Percentiles rank a stretch among this genome's conserved stretches.
phyloP scores from a whole-genome alignment of 768 basidiomycete species.

The Boletus tomentosulus region DNA sequence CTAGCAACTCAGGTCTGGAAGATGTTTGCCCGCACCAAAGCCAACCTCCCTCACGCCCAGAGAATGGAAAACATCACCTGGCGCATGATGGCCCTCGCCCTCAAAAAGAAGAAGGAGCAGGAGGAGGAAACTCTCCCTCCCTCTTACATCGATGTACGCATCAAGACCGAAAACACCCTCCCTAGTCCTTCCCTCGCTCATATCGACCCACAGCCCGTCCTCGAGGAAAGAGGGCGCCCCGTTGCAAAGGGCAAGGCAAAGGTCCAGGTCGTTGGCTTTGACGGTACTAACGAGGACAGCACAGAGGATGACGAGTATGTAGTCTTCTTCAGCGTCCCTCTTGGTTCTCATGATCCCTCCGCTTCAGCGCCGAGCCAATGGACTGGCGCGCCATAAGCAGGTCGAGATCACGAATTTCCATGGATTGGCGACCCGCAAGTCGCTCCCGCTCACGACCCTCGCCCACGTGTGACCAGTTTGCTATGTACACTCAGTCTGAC shows the following conservation, averaged over 20 bases:
- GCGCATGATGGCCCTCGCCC: constrained; percentile 96
- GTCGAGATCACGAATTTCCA: constrained; percentile 83
- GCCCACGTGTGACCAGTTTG: constrained; percentile 49
- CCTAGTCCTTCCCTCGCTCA: constrained; percentile 4
- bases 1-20: constrained; percentile 96
- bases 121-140: constrained; percentile 42
- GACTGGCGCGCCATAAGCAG: constrained; percentile 92
- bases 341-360: constrained; percentile 22
- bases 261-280: constrained; percentile 79
- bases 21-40: constrained; percentile 89
- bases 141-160: constrained; percentile 4
- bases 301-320: constrained; percentile 74
- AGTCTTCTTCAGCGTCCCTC: constrained; percentile 18
- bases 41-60: constrained; percentile 85
- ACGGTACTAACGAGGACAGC: constrained; percentile 67
- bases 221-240: constrained; percentile 63
- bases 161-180: constrained; percentile 21
- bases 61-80: constrained; percentile 98
- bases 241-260: constrained; percentile 78
- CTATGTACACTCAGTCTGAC: constrained; percentile 36
- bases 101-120: constrained; percentile 84
- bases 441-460: constrained; percentile 77
- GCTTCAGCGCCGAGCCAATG: constrained; percentile 59
- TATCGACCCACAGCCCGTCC: constrained; percentile 8
- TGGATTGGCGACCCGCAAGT: constrained; percentile 85